Percentiles rank a stretch among this genome's conserved stretches.
Evolutionary conservation across 805 yeast genomes (phyloP).

Genomic region (Saturnispora sekii): DNA sequence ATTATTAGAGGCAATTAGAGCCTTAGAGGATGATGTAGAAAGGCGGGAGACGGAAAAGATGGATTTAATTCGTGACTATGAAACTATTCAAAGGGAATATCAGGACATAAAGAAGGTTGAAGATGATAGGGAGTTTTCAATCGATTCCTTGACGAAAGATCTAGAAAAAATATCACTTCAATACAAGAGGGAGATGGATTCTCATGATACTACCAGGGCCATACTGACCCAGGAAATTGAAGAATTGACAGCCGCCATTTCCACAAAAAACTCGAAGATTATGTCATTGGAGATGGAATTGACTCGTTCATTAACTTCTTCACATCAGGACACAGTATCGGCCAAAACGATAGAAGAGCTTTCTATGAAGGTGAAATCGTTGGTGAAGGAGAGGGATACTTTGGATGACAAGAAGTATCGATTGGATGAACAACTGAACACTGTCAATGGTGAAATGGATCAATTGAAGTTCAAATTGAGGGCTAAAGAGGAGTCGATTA

Average conservation of each 20-base stretch:
- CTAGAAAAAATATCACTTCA: conserved; percentile 29
- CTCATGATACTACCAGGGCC: conserved; percentile 18
- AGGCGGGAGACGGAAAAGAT: conserved; percentile 29
- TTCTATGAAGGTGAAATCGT: conserved; percentile 2
- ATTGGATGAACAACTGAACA: not conserved
- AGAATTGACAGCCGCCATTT: conserved; percentile 12
- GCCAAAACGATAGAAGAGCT: conserved; percentile 8
- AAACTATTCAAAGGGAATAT: conserved; percentile 21
- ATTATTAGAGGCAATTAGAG: conserved; percentile 19
- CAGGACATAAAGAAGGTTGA: conserved; percentile 5
- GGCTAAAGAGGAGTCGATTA: not conserved
- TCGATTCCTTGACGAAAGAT: conserved; percentile 22
- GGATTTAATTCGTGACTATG: conserved; percentile 29
- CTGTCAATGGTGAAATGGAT: not conserved
- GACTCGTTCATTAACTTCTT: not conserved
- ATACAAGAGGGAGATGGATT: conserved; percentile 23
- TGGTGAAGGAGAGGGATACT: conserved; percentile 1
- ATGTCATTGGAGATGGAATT: conserved; percentile 2
- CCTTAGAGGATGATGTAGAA: conserved; percentile 23
- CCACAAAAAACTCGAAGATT: conserved; percentile 11
- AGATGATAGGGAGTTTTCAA: not conserved
- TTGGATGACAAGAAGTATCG: not conserved
- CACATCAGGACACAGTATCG: not conserved
- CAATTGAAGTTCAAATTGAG: not conserved
- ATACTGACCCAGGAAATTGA: conserved; percentile 7